A percentile compares a stretch with the other conserved stretches of the same genome.
phyloP scores from a whole-genome alignment of 768 basidiomycete genomes.

The Panus rudis region DNA sequence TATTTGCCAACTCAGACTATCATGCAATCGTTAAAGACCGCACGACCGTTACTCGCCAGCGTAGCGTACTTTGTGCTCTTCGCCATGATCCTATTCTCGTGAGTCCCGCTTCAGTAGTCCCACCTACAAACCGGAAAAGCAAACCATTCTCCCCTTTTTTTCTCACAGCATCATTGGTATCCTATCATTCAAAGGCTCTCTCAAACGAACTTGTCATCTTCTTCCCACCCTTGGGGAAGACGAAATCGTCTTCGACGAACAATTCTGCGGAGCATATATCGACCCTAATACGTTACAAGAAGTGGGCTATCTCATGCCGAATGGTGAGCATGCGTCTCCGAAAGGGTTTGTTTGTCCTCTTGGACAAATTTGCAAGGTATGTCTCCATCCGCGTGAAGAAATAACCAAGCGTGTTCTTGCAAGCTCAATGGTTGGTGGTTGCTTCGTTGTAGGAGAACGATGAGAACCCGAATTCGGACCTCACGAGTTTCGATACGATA shows the following conservation, averaged over 20 bases:
- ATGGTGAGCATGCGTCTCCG: conserved; percentile 30
- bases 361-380: conserved; percentile 75
- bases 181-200: conserved; percentile 85
- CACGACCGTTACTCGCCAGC: conserved; percentile 80
- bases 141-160: conserved; percentile 2
- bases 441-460: conserved; percentile 38
- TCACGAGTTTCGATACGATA: conserved; percentile 87
- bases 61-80: conserved; percentile 91
- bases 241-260: conserved; percentile 36
- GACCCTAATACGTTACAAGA: conserved; percentile 46
- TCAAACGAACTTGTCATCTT: conserved; percentile 58
- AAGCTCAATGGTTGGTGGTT: not conserved
- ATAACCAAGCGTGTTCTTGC: too few species aligned
- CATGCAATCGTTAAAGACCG: conserved; percentile 86
- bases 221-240: conserved; percentile 47
- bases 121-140: not conserved
- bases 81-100: conserved; percentile 86
- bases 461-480: conserved; percentile 53
- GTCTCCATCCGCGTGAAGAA: conserved; percentile 7
- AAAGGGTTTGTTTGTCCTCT: conserved; percentile 92
- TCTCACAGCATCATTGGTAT: conserved; percentile 77
- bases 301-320: conserved; percentile 33
- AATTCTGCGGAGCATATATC: conserved; percentile 78
- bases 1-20: conserved; percentile 49
- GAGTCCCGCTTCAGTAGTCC: conserved; percentile 22